phyloP scores from a whole-genome alignment of 371 early-diverging fungal species.

The Rhizopus stolonifer region DNA sequence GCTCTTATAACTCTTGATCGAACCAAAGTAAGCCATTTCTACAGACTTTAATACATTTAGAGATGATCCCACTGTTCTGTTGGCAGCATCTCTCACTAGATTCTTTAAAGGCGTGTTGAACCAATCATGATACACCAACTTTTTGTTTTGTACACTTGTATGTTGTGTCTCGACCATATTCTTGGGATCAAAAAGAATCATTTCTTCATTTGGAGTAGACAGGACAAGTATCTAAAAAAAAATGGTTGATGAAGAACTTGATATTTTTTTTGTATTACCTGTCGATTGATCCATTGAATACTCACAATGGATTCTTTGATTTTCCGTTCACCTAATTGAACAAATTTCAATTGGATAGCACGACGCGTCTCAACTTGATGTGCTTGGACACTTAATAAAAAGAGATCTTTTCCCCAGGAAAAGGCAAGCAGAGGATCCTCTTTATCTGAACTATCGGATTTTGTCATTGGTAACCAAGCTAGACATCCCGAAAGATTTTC shows the following conservation, averaged over 20 bases:
- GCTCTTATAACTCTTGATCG: constrained; percentile 68
- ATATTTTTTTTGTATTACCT: constrained; percentile 42
- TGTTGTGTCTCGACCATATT: constrained; percentile 64
- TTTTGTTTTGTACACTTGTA: constrained; percentile 52
- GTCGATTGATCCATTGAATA: constrained; percentile 74
- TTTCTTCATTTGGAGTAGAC: constrained; percentile 65
- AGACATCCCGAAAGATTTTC: constrained; percentile 59
- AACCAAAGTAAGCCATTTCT: constrained; percentile 74
- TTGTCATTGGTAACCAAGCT: constrained; percentile 64
- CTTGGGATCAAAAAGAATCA: constrained; percentile 69
- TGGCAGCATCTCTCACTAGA: constrained; percentile 17
- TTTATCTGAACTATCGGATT: constrained; percentile 18
- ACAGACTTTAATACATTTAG: constrained; percentile 32
- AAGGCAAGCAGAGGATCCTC: constrained; percentile 64
- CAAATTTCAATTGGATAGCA: constrained; percentile 48
- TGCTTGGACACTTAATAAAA: constrained; percentile 32
- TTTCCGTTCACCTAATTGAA: constrained; percentile 61
- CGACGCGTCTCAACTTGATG: neutral
- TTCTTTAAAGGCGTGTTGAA: constrained; percentile 50
- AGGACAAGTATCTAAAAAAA: constrained; percentile 56
- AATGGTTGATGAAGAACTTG: neutral
- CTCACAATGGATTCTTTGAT: constrained; percentile 68
- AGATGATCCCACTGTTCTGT: neutral
- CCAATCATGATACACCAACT: constrained; percentile 69
- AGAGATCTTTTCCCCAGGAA: constrained; percentile 63